Evolutionary conservation across 164 flowering plant genomes (phyloP).

Genomic region (Chimonanthus praecox): DNA sequence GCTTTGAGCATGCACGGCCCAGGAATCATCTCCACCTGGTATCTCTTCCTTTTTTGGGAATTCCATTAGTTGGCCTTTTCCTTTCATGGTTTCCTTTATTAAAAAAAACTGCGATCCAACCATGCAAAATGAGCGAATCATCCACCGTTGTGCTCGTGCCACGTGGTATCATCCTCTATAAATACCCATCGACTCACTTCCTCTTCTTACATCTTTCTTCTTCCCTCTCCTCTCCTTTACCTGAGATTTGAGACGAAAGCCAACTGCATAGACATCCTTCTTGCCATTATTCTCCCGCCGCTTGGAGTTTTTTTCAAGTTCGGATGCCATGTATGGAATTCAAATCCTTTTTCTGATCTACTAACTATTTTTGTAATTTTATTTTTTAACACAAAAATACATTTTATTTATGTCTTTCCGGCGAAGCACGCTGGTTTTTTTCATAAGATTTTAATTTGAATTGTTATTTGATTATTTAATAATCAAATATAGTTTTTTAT

Average conservation of each 20-base stretch:
- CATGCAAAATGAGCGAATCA: no score
- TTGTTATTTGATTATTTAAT: no score
- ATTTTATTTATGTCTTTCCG: no score
- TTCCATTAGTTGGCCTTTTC: no score
- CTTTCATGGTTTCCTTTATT: no score
- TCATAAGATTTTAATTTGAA: no score
- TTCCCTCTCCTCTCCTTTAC: no score
- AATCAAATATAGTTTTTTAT: no score
- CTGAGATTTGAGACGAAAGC: constrained; percentile 2
- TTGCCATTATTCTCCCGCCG: constrained; percentile 30
- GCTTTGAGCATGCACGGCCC: no score
- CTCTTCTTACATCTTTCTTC: background rate
- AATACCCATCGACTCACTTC: background rate
- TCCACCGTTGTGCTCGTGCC: background rate
- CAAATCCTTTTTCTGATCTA: background rate
- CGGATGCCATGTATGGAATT: constrained; percentile 38
- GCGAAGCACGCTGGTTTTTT: no score
- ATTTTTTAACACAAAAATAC: no score
- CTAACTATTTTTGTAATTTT: background rate
- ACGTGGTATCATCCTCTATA: background rate
- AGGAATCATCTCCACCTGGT: background rate
- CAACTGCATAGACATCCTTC: constrained; percentile 21
- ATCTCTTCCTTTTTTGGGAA: background rate
- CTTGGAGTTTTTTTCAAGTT: constrained; percentile 67
- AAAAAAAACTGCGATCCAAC: no score